A percentile compares a stretch with the other conserved stretches of the same genome.
phyloP scores from a whole-genome alignment of 2,329 filamentous ascomycete species.

The Graphilbum fragrans region DNA sequence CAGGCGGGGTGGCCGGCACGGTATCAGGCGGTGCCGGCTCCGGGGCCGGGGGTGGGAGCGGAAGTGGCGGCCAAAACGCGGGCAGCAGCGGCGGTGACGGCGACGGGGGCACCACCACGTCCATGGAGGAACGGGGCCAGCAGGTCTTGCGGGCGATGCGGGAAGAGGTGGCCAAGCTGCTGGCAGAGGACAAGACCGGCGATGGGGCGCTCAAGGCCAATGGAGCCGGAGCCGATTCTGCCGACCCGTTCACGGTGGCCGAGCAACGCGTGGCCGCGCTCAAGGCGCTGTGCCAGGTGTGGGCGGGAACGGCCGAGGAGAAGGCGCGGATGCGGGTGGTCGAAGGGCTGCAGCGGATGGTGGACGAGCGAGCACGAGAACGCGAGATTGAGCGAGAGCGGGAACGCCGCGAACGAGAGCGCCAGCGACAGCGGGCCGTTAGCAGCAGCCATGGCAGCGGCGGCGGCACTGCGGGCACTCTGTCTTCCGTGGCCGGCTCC shows the following conservation, averaged over 20 bases:
- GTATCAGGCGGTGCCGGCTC: not conserved
- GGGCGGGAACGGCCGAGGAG: conserved; percentile 94
- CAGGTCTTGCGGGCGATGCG: conserved; percentile 61
- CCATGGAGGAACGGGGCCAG: conserved; percentile 74
- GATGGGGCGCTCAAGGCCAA: not conserved
- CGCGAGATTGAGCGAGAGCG: conserved; percentile 10
- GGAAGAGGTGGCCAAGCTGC: conserved; percentile 57
- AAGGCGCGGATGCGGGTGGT: conserved; percentile 73
- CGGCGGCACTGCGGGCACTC: not conserved
- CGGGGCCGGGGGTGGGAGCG: conserved; percentile 25
- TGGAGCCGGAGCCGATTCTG: not conserved
- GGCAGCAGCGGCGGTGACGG: not conserved
- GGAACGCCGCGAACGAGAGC: not conserved
- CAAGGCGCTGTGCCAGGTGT: conserved; percentile 64
- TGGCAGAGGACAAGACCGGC: conserved; percentile 21
- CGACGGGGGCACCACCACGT: not conserved
- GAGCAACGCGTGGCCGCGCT: conserved; percentile 63
- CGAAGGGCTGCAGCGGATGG: conserved; percentile 66
- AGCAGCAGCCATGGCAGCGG: not conserved
- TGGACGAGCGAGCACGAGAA: conserved; percentile 42
- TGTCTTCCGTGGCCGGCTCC: not conserved
- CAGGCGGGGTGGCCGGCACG: conserved; percentile 35
- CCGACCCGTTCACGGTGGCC: conserved; percentile 49
- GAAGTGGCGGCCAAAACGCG: conserved; percentile 28
- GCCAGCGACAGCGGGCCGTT: not conserved